Base-by-base conservation (phyloP, 495 filamentous ascomycete species). In the Podospora sp. region DNA sequence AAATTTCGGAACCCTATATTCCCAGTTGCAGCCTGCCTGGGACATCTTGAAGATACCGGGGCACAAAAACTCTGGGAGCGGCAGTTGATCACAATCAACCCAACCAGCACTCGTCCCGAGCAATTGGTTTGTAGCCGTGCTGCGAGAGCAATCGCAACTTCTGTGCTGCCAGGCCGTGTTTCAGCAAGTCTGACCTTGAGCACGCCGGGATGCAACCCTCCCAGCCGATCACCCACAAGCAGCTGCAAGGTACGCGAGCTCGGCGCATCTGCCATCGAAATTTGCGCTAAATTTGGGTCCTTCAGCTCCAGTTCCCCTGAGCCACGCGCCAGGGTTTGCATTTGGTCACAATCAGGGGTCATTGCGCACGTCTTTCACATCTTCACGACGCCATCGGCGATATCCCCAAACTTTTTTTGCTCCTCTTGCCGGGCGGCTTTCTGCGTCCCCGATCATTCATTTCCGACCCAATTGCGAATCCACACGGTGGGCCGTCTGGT, bases 251-350 rank as follows among this genome's bases (percentile, higher is more conserved):
- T 22, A 55, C 52, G 52, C 52, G 24, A 26, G 29, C 52, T 24
- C 7, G 52, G 52, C 52, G 52, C 52, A 12, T 55, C 52, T 22
- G 52, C 52, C 52, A 55, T 55, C 7, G 21, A 22, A 26, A 55
- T 55, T 55, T 55, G 52, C 40, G 40, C 40, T 46, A 46, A 46
- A 46, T 46, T 46, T 58, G 57, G 33, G 3, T 11, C 33, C 57
- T 59, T 59, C 57, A 36, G 59, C 36, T 24, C 24, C 27, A 25
- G 56, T 27, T 26, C 56, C 56, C 59, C 59, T 62, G 59, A 62
- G 59, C 33, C 35, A 49, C 59, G 33, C 36, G 36, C 33, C 59
- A 22, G 24, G 29, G 35, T 29, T 40, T 8, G 18, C 22, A 9
- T 24, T 22, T 59, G 26, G 57, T 29, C 57, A 33, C 57, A 33